These are phyloP conservation scores for Penicillium ochrochloron DNA, from an alignment of 495 filamentous ascomycete species.

Conservation along the genomic window DNA sequence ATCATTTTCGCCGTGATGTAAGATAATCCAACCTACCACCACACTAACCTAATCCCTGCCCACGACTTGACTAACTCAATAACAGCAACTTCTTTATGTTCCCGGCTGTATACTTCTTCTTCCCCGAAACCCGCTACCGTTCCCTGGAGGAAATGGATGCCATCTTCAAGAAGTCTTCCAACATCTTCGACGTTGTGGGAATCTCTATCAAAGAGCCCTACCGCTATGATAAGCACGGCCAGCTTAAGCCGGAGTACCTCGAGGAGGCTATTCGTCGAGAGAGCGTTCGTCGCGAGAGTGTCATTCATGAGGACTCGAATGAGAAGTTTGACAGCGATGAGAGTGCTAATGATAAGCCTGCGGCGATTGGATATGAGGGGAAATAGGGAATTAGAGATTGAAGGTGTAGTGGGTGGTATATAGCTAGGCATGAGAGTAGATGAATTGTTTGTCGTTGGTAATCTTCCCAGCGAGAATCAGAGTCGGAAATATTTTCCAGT, in stretches of 20 bases:
- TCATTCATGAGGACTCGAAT: constrained; percentile 21
- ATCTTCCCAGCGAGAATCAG: background rate
- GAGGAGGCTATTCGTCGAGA: constrained; percentile 28
- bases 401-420: no score
- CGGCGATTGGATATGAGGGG: background rate
- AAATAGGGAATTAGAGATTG: background rate
- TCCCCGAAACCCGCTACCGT: constrained; percentile 71
- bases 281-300: constrained; percentile 12
- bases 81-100: constrained; percentile 30
- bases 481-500: background rate
- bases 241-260: constrained; percentile 47
- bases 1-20: constrained; percentile 60
- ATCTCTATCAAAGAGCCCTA: constrained; percentile 62
- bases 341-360: constrained; percentile 37
- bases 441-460: background rate
- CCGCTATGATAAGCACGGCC: constrained; percentile 71
- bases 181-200: constrained; percentile 59
- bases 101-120: constrained; percentile 63
- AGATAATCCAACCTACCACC: background rate
- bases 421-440: background rate
- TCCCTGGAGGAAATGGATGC: constrained; percentile 75
- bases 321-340: constrained; percentile 40
- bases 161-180: constrained; percentile 67
- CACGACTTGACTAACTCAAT: constrained; percentile 9
- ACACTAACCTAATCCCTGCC: background rate